Conservation (phyloP, 805 yeast species). For the Metschnikowia drakensbergensis region DNA sequence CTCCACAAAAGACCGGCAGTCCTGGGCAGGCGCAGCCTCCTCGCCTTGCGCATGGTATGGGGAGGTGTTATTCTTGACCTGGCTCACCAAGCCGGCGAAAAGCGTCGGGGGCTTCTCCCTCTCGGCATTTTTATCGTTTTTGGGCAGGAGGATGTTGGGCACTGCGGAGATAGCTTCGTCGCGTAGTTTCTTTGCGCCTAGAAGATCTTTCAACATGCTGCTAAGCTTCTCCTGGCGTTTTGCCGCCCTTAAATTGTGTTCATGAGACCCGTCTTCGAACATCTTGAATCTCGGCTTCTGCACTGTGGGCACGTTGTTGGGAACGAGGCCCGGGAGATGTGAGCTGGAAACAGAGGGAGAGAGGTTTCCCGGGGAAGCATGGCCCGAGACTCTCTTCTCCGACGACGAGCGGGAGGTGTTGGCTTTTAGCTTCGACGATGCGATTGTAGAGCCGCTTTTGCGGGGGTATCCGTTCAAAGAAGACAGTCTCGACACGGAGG, state of each 20-base stretch:
- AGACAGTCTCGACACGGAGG: conserved; percentile 20
- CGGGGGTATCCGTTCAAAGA: conserved; percentile 14
- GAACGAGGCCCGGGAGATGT: conserved; percentile 11
- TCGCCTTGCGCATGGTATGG: conserved; percentile 23
- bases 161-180: conserved; percentile 72
- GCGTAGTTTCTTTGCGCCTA: conserved; percentile 69
- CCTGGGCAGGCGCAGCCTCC: conserved; percentile 23
- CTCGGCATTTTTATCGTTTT: conserved; percentile 9
- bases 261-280: conserved; percentile 70
- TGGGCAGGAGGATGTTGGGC: conserved; percentile 53
- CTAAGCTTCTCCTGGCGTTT: conserved; percentile 74
- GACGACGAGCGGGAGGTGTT: conserved; percentile 22
- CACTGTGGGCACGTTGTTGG: conserved; percentile 6
- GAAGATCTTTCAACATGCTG: conserved; percentile 68
- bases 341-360: conserved; percentile 14
- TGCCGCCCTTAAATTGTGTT: conserved; percentile 71
- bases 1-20: conserved; percentile 64
- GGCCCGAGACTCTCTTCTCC: conserved; percentile 13
- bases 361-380: conserved; percentile 8
- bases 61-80: conserved; percentile 40
- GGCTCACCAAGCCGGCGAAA: conserved; percentile 62
- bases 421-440: conserved; percentile 11
- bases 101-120: conserved; percentile 59
- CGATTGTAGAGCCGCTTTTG: conserved; percentile 7
- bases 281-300: conserved; percentile 48